These are phyloP conservation scores for Scheffersomyces illinoinensis DNA, from an alignment of 1,139 yeast genomes.

Conservation along the genomic window DNA sequence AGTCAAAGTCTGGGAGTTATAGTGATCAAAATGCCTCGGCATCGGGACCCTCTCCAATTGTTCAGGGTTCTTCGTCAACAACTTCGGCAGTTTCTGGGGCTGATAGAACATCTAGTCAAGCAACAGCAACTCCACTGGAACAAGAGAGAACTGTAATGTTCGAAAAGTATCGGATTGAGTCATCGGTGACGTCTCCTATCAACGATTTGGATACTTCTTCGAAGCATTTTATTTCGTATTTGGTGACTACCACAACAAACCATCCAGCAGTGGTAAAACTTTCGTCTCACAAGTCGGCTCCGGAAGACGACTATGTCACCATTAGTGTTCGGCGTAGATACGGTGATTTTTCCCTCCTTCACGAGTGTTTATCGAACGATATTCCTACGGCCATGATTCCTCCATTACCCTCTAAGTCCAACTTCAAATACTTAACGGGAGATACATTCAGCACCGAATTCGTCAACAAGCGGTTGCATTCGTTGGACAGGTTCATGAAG, in stretches of 20 bases:
- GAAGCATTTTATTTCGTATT: slow-evolving; percentile 78
- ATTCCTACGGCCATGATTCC: slow-evolving; percentile 87
- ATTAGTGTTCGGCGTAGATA: slow-evolving; percentile 73
- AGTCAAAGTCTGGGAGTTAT: neutral
- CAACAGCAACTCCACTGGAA: slow-evolving; percentile 1
- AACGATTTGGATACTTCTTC: slow-evolving; percentile 76
- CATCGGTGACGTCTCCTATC: slow-evolving; percentile 67
- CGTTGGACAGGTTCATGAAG: slow-evolving; percentile 73
- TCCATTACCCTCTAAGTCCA: slow-evolving; percentile 90
- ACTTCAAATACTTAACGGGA: slow-evolving; percentile 92
- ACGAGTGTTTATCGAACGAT: slow-evolving; percentile 72
- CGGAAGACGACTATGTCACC: slow-evolving; percentile 26
- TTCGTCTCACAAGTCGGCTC: slow-evolving; percentile 9
- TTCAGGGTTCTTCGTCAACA: neutral
- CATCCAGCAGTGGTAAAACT: slow-evolving; percentile 45
- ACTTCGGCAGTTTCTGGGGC: neutral
- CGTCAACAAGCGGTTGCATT: slow-evolving; percentile 80
- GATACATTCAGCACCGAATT: slow-evolving; percentile 82
- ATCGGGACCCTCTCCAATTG: neutral
- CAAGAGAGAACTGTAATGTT: slow-evolving; percentile 7
- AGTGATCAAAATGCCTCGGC: neutral
- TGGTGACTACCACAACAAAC: slow-evolving; percentile 63
- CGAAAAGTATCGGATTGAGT: slow-evolving; percentile 30
- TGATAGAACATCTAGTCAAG: neutral
- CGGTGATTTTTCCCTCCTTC: slow-evolving; percentile 78